Conservation (phyloP, 1,284 basidiomycete species). For the Irpex sp. region DNA sequence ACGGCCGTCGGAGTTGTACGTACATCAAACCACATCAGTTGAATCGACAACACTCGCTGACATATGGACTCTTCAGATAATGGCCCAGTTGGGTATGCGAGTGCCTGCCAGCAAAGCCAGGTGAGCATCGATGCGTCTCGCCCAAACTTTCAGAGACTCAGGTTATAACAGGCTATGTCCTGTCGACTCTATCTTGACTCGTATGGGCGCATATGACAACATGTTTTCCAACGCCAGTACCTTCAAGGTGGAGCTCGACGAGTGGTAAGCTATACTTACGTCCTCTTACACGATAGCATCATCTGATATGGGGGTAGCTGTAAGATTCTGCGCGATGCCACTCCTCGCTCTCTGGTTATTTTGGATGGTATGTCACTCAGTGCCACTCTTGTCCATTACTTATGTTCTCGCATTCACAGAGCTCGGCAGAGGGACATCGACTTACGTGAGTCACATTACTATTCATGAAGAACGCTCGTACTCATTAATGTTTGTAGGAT, state of each 20-base stretch:
- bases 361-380: constrained; percentile 75
- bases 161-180: constrained; percentile 65
- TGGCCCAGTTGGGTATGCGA: constrained; percentile 98
- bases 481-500: constrained; percentile 51
- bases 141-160: constrained; percentile 7
- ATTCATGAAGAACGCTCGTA: neutral
- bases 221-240: constrained; percentile 96
- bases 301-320: constrained; percentile 45
- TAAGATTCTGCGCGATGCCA: constrained; percentile 88
- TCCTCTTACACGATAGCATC: too few relatives aligned
- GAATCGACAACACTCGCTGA: neutral
- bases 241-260: constrained; percentile 96
- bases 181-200: constrained; percentile 91
- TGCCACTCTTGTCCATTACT: constrained; percentile 7
- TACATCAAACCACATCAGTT: constrained; percentile 3
- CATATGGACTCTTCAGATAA: constrained; percentile 53
- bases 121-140: constrained; percentile 31
- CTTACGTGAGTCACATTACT: constrained; percentile 35
- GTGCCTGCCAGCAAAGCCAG: constrained; percentile 85
- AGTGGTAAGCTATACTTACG: constrained; percentile 56
- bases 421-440: constrained; percentile 85
- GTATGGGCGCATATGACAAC: constrained; percentile 98
- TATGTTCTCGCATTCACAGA: constrained; percentile 44
- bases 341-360: constrained; percentile 89
- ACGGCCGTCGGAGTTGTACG: constrained; percentile 87